Base-by-base conservation (phyloP, 805 yeast species). In the Metschnikowia dekortorum region DNA sequence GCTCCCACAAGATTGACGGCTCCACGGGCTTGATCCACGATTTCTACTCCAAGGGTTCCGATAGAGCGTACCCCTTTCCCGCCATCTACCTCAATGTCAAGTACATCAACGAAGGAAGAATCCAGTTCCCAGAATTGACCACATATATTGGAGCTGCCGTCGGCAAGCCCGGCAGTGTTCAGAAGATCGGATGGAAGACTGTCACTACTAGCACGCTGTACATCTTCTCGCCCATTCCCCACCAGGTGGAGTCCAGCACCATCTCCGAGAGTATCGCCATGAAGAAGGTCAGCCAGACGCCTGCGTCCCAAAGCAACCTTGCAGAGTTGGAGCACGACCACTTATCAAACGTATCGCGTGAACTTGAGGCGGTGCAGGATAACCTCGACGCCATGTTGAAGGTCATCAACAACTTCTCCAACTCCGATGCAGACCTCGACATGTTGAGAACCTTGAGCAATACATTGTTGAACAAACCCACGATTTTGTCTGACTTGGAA, bases 71-170 rank as follows among this genome's bases (percentile, higher is more conserved):
- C 63, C 94, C 95, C 29, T 75, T 78, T 66, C 89, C 92, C 22
- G 90, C 94, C 44, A 78, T 89, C 54, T 89, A 87, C 67, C 71
- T 89, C 60, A 87, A 94, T 36, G 78, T 89, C 45, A 82, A 84
- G 57, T 79, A 83, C 57, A 69, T 76, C 55, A 74, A 75, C 45
- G 75, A 76, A 37, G 56, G 61, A 40, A 69, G 80, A 53, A 69
- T 80, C 49, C 68, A 72, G 54, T 66, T 83, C 38, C 89, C 89
- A 53, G 64, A 73, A 49, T 64, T 84, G 57, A 73, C 73, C 51
- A 83, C 96, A n/a, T 89, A 83, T 69, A 79, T 88, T 53, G 85
- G 94, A 16, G 82, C 91, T 4, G 81, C 87, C 34, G 78, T 89
- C 49, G 95, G 95, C 47, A 64, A 61, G 55, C 77, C 79, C 34